Evolutionary conservation across 1,284 basidiomycete genomes (phyloP).

Genomic region (Cystobasidium sp.): DNA sequence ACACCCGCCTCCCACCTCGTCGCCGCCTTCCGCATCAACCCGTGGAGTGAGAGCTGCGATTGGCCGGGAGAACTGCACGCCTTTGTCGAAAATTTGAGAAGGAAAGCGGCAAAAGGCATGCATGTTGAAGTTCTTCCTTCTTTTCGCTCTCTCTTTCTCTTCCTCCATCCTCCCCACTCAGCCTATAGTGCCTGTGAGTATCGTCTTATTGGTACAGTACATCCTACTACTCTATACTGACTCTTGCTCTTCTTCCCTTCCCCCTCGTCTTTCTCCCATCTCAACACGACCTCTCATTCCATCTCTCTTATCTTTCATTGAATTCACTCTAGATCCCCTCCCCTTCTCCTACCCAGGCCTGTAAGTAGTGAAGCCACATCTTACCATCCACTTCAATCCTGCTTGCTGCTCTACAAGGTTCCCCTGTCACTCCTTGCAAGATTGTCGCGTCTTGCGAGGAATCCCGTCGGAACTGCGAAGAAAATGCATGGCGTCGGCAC

Average conservation of each 20-base stretch:
- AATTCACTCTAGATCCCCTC: neutral
- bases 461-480: no score
- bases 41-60: slow-evolving; percentile 1
- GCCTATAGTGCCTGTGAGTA: slow-evolving; percentile 17
- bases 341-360: slow-evolving; percentile 20
- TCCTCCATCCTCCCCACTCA: slow-evolving; percentile 16
- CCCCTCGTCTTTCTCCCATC: slow-evolving; percentile 1
- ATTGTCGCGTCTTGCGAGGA: neutral
- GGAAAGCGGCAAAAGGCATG: neutral
- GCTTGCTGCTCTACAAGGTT: neutral
- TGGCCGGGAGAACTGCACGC: neutral
- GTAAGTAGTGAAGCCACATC: neutral
- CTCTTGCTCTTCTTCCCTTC: neutral
- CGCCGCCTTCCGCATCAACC: neutral
- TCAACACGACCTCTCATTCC: neutral
- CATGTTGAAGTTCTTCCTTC: neutral
- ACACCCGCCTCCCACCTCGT: no score
- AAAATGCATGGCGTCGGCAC: no score
- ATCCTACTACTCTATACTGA: neutral
- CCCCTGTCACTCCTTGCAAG: neutral
- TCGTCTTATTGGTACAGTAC: neutral
- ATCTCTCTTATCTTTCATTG: neutral
- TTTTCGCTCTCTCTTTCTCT: slow-evolving; percentile 3
- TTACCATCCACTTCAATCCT: neutral
- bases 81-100: no score